Base-by-base conservation (phyloP, 2,329 filamentous ascomycete genomes). In the Venturia aucupariae region DNA sequence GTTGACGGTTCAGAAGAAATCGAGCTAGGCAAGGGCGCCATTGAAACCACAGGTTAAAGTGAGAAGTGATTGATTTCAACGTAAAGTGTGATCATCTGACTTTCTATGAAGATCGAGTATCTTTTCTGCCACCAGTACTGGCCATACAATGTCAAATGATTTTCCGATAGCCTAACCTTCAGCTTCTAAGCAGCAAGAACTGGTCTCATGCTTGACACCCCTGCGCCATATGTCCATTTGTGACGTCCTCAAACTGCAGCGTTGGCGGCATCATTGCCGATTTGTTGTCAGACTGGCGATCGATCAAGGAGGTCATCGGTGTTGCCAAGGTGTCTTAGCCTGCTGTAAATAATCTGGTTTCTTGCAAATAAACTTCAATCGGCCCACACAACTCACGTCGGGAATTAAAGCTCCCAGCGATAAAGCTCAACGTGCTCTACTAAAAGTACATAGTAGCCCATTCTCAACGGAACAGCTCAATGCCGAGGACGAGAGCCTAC, bases 391-490 rank as follows among this genome's bases (percentile, higher is more conserved):
- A 89, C 86, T 38, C 79, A 83, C 67, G 84, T 86, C 46, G 75
- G 59, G 27, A 60, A 38, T 35, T 60, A 41, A 42, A 79, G 84
- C 65, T 86, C 84, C 68, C 84, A 85, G 59, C 86, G 83, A 84
- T 32, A 3, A 17, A n/a, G 3, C n/a, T 17, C 22, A 11, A 0
- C 2, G 35, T 51, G 3, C 10, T 27, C 8, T 62, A n/a, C 42
- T 62, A 32, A 48, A 1, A 35, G 30, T 4, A n/a, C 4, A 27
- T 54, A 79, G 79, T 54, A 86, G 86, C 15, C 83, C 83, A n/a
- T 89, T 90, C 76, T 86, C 86, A 55, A 87, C 85, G 0, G 86
- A 90, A 72, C 83, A 85, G 35, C 73, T 83, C 64, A 84, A 85
- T 72, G 78, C 79, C 62, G 70, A 76, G 35, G 84, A 84, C 67